Evolutionary conservation across 352 stramenopile genomes (phyloP).

Genomic region (Blastocystis sp.): DNA sequence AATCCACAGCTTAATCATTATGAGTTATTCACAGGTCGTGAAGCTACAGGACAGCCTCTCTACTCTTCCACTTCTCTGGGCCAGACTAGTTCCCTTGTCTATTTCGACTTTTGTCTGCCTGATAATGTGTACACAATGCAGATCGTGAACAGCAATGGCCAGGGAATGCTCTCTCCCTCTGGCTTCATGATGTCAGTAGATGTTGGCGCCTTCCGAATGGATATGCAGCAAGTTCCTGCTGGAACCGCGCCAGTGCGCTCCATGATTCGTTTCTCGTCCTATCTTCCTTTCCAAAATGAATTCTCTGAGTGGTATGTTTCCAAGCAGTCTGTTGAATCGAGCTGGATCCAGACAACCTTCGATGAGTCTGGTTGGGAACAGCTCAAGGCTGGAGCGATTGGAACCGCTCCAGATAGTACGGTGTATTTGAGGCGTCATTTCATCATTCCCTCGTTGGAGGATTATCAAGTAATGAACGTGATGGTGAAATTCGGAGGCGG

Average conservation of each 20-base stretch:
- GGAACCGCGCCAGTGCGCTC: neutral
- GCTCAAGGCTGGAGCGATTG: neutral
- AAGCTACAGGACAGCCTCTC: neutral
- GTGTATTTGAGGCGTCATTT: neutral
- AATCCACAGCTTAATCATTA: neutral
- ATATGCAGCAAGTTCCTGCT: neutral
- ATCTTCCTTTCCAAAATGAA: neutral
- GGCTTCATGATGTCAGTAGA: neutral
- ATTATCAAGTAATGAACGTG: conserved; percentile 26
- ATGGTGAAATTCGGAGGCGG: neutral
- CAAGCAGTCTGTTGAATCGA: neutral
- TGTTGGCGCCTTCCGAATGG: neutral
- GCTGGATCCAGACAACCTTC: neutral
- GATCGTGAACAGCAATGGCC: neutral
- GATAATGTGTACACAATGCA: neutral
- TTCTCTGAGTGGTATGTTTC: neutral
- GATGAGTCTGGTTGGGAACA: neutral
- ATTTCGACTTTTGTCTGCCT: neutral
- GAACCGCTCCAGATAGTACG: neutral
- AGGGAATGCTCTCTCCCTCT: neutral
- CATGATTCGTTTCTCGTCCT: neutral
- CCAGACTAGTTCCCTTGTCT: neutral
- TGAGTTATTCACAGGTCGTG: neutral
- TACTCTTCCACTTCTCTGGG: neutral
- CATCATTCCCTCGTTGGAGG: neutral